A percentile compares a stretch with the other conserved stretches of the same genome.
Evolutionary conservation across 169 alveolate species (phyloP).

Genomic region (Perkinsus olseni): DNA sequence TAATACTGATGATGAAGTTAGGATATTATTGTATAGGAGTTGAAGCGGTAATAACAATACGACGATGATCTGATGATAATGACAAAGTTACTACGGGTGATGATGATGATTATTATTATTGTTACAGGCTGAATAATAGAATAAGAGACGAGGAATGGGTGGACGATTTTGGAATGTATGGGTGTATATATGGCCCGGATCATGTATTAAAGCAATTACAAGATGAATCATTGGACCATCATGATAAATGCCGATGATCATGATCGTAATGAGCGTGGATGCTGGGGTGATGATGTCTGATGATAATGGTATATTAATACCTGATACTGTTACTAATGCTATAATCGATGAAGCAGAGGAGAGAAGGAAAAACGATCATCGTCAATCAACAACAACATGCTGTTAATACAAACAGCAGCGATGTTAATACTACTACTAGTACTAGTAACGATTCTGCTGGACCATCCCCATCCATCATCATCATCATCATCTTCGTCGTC

Average conservation of each 20-base stretch:
- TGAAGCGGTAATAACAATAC: background rate
- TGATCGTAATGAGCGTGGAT: background rate
- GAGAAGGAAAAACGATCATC: background rate
- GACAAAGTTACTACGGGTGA: too few species aligned
- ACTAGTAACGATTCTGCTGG: too few species aligned
- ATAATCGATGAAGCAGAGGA: too few species aligned
- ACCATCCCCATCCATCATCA: too few species aligned
- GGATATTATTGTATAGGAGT: background rate
- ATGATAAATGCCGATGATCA: background rate
- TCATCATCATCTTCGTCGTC: too few species aligned
- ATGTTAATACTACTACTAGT: too few species aligned
- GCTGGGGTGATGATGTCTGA: background rate
- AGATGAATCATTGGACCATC: background rate
- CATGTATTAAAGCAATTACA: background rate
- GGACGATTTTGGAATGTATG: background rate
- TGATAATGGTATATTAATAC: background rate
- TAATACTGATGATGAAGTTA: too few species aligned
- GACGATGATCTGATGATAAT: background rate
- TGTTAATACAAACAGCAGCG: background rate
- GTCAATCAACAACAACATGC: background rate
- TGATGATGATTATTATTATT: too few species aligned
- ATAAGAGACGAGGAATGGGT: background rate
- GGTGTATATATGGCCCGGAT: background rate
- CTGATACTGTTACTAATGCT: background rate
- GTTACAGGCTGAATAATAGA: background rate